These are phyloP conservation scores for Rhinocladiella similis DNA, from an alignment of 2,329 filamentous ascomycete genomes.

Conservation along the genomic window DNA sequence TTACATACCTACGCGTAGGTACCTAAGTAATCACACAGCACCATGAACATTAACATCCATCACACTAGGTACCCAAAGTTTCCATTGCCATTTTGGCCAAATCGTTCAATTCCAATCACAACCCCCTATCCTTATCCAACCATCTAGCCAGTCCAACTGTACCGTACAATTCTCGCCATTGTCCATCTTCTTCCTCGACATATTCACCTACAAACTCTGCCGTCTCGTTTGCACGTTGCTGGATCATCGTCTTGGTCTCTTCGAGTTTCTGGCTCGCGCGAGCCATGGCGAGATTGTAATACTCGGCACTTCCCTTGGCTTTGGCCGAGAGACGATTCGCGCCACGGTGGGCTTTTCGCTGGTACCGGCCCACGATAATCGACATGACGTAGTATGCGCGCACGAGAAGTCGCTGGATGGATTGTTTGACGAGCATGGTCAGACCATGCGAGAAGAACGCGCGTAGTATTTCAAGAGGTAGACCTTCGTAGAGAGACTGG, in stretches of 20 bases:
- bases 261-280: conserved; percentile 38
- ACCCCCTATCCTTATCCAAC: conserved; percentile 24
- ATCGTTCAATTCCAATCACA: too few species aligned
- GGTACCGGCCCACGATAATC: conserved; percentile 38
- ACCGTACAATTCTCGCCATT: conserved; percentile 42
- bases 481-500: conserved; percentile 70
- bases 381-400: conserved; percentile 68
- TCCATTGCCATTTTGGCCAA: too few species aligned
- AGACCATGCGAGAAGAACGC: conserved; percentile 83
- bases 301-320: conserved; percentile 40
- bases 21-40: too few species aligned
- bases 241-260: conserved; percentile 26
- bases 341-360: conserved; percentile 37
- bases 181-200: conserved; percentile 42
- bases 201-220: conserved; percentile 48
- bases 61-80: too few species aligned
- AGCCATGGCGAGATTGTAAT: conserved; percentile 41
- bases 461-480: conserved; percentile 74
- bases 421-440: conserved; percentile 83
- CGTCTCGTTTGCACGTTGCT: conserved; percentile 39
- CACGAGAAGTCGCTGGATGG: conserved; percentile 71
- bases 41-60: too few species aligned
- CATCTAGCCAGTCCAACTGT: conserved; percentile 25
- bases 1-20: too few species aligned
- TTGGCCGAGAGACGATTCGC: conserved; percentile 41